Evolutionary conservation across 2,329 filamentous ascomycete genomes (phyloP).

Genomic region (Botryotinia globosa): DNA sequence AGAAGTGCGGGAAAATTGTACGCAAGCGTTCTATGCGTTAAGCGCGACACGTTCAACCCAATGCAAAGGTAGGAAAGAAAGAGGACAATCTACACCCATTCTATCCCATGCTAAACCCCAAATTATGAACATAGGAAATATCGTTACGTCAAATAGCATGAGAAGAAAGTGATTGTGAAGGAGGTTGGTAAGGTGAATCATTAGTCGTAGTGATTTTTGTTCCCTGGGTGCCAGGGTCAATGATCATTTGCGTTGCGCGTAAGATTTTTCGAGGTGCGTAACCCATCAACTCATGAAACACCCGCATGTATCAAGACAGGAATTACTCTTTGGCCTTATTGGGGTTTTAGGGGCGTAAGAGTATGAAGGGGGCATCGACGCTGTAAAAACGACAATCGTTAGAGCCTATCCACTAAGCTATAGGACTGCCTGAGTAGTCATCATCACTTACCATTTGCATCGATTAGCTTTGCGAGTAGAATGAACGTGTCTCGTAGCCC

Average conservation of each 20-base stretch:
- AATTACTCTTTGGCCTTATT: background rate
- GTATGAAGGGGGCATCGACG: conserved; percentile 11
- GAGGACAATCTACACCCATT: background rate
- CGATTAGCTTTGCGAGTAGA: background rate
- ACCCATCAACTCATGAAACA: background rate
- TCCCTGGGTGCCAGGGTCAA: background rate
- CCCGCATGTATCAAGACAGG: background rate
- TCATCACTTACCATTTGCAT: conserved; percentile 2
- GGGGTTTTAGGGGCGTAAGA: background rate
- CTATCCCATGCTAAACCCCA: background rate
- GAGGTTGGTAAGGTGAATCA: background rate
- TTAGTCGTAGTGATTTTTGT: background rate
- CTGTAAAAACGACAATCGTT: background rate
- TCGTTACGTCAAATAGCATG: background rate
- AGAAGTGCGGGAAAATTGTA: background rate
- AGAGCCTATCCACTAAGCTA: background rate
- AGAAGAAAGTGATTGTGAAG: background rate
- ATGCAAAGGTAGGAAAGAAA: background rate
- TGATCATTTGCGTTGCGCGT: background rate
- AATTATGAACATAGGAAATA: background rate
- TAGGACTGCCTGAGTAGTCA: background rate
- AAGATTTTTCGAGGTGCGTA: background rate
- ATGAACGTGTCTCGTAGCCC: conserved; percentile 25
- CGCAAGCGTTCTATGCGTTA: background rate
- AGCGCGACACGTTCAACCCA: background rate